These are phyloP conservation scores for Prosopis cineraria DNA, from an alignment of 306 rosid species.

Conservation along the genomic window DNA sequence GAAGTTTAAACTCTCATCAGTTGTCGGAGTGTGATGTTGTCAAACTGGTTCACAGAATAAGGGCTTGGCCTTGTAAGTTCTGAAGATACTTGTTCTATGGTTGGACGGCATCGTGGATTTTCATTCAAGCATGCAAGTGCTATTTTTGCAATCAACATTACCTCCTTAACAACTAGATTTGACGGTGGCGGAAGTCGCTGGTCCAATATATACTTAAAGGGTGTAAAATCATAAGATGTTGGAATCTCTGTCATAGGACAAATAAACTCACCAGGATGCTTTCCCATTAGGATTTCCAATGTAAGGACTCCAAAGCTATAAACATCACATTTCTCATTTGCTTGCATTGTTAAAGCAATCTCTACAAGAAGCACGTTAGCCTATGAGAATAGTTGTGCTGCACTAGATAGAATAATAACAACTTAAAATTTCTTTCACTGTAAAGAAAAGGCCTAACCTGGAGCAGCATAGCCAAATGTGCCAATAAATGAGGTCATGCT, in stretches of 20 bases:
- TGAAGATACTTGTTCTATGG: not conserved
- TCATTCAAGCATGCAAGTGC: not conserved
- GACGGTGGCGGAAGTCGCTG: not conserved
- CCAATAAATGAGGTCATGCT: slow-evolving; percentile 29
- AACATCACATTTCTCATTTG: not conserved
- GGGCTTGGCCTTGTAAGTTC: not conserved
- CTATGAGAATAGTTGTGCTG: not conserved
- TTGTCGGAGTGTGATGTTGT: not conserved
- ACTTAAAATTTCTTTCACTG: not conserved
- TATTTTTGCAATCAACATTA: not conserved
- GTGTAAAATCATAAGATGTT: not conserved
- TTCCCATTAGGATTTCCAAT: not conserved
- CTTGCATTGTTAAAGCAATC: not conserved
- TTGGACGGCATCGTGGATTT: not conserved
- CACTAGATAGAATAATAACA: too few species aligned
- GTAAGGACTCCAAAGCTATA: not conserved
- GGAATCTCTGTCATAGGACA: not conserved
- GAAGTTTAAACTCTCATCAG: not conserved
- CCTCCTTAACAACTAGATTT: not conserved
- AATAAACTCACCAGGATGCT: not conserved
- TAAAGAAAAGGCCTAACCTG: not conserved
- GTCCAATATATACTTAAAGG: not conserved
- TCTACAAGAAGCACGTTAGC: not conserved
- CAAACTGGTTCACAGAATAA: not conserved
- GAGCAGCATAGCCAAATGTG: slow-evolving; percentile 29